A percentile compares a stretch with the other conserved stretches of the same genome.
Evolutionary conservation across 805 yeast species (phyloP).

Genomic region (Zygotorulaspora chibaensis): DNA sequence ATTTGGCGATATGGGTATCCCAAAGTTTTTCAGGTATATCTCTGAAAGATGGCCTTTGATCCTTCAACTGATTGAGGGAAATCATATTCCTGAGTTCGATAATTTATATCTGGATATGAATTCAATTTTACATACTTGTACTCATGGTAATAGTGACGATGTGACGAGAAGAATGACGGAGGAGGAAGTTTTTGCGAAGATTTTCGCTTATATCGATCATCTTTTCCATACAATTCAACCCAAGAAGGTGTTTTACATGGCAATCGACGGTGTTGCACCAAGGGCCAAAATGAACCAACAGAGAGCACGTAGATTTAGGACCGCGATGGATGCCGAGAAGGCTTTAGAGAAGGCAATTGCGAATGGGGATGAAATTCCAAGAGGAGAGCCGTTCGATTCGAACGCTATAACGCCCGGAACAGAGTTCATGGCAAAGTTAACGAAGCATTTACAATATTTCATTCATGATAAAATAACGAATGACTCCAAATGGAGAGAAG

Average conservation of each 20-base stretch:
- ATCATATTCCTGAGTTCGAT: conserved; percentile 88
- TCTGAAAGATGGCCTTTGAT: conserved; percentile 99
- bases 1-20: conserved; percentile 64
- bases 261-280: conserved; percentile 98
- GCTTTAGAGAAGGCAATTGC: conserved; percentile 67
- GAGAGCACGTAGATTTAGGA: conserved; percentile 89
- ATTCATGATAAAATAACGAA: conserved; percentile 82
- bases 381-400: conserved; percentile 78
- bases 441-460: conserved; percentile 77
- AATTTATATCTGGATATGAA: conserved; percentile 96
- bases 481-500: conserved; percentile 80
- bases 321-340: conserved; percentile 89
- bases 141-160: conserved; percentile 75
- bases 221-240: conserved; percentile 85
- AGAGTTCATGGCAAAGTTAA: conserved; percentile 87
- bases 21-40: conserved; percentile 93
- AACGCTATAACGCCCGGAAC: conserved; percentile 97
- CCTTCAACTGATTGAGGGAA: conserved; percentile 76
- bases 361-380: conserved; percentile 70
- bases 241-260: conserved; percentile 83
- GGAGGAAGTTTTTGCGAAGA: conserved; percentile 88
- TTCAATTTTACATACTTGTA: conserved; percentile 89
- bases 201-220: conserved; percentile 92
- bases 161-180: conserved; percentile 67
- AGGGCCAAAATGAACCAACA: conserved; percentile 98